Conservation (phyloP, 2,329 filamentous ascomycete genomes). For the Rutstroemia sydowiana region DNA sequence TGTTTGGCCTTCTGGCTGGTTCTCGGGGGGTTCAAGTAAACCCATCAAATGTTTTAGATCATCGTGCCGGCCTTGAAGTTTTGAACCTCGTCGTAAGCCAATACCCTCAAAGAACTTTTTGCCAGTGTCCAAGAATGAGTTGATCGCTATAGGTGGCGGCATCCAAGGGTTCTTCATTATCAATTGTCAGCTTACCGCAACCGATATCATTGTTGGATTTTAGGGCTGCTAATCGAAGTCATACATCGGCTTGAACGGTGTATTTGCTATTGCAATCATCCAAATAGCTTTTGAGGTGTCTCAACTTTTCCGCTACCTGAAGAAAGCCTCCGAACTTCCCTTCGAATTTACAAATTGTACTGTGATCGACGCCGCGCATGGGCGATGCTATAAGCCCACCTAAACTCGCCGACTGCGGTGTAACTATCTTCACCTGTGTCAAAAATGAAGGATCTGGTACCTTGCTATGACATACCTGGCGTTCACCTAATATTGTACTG, state of each 20-base stretch:
- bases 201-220: no score
- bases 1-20: not conserved
- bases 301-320: not conserved
- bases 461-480: no score
- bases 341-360: conserved; percentile 1
- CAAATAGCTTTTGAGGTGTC: not conserved
- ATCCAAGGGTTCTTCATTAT: no score
- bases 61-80: not conserved
- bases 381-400: not conserved
- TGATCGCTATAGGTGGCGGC: no score
- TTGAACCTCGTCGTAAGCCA: not conserved
- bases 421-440: not conserved
- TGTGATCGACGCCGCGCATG: not conserved
- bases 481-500: no score
- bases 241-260: no score
- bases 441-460: not conserved
- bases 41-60: not conserved
- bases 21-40: no score
- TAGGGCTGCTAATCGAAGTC: no score
- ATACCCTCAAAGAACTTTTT: not conserved
- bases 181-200: no score
- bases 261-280: not conserved
- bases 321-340: not conserved
- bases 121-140: not conserved
- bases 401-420: not conserved